phyloP scores from a whole-genome alignment of 176 grass and related monocot genomes.

The Lolium rigidum region DNA sequence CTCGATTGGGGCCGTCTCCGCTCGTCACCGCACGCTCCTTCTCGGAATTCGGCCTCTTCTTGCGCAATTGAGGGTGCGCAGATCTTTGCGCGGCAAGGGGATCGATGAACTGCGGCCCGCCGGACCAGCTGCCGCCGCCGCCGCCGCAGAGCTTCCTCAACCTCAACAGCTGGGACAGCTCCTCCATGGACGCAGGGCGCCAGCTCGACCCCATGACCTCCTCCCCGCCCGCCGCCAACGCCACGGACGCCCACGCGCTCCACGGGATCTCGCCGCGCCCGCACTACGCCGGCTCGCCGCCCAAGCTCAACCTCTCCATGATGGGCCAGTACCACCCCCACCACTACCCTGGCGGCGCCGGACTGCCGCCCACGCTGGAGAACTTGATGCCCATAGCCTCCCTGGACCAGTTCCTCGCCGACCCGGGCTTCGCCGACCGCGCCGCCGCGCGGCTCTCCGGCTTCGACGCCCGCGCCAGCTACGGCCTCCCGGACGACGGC shows the following conservation, averaged over 20 bases:
- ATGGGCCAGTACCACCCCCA: conserved; percentile 52
- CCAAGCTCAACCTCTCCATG: conserved; percentile 83
- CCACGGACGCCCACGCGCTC: conserved; percentile 44
- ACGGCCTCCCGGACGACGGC: conserved; percentile 44
- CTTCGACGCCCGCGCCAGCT: conserved; percentile 60
- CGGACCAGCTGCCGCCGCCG: conserved; percentile 59
- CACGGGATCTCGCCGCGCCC: conserved; percentile 68
- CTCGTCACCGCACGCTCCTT: conserved; percentile 24
- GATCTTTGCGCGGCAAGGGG: conserved; percentile 46
- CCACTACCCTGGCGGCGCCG: conserved; percentile 44
- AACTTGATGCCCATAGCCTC: conserved; percentile 57
- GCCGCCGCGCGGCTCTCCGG: conserved; percentile 66
- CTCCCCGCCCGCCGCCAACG: conserved; percentile 59
- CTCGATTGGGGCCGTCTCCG: conserved; percentile 11
- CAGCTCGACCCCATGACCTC: conserved; percentile 65
- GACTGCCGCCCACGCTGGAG: conserved; percentile 52
- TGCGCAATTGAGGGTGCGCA: conserved; percentile 46
- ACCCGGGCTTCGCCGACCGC: conserved; percentile 72
- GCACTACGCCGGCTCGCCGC: conserved; percentile 66
- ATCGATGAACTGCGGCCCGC: conserved; percentile 79
- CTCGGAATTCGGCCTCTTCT: conserved; percentile 16
- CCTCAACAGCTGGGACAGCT: conserved; percentile 84
- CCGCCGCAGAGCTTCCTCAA: conserved; percentile 70
- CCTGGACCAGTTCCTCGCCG: conserved; percentile 77
- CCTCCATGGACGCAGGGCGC: conserved; percentile 66